These are phyloP conservation scores for Phellopilus nigrolimitatus DNA, from an alignment of 1,284 basidiomycete species.

Conservation along the genomic window DNA sequence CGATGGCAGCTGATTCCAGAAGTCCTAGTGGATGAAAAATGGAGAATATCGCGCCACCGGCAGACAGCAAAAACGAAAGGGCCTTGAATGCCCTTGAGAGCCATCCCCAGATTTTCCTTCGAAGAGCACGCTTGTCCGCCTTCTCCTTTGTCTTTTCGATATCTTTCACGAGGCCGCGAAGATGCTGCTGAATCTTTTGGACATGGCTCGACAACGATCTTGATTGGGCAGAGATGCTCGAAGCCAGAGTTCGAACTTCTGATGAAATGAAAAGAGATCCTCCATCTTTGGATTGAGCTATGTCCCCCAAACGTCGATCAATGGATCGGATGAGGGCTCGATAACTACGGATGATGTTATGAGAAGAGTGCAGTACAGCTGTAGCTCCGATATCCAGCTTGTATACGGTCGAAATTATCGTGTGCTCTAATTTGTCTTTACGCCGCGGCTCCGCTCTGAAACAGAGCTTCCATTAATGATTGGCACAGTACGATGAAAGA, in stretches of 20 bases:
- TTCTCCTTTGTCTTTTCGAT: conserved; percentile 15
- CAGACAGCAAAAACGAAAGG: conserved; percentile 9
- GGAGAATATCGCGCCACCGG: conserved; percentile 12
- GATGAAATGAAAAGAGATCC: conserved; percentile 6
- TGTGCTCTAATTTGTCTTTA: conserved; percentile 7
- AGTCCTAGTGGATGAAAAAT: conserved; percentile 12
- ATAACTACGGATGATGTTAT: conserved; percentile 9
- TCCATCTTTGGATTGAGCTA: conserved; percentile 6
- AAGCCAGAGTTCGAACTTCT: neutral
- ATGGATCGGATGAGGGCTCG: neutral
- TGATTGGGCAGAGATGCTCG: conserved; percentile 5
- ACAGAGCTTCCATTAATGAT: neutral
- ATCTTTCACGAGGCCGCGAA: conserved; percentile 6
- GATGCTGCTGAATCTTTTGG: conserved; percentile 8
- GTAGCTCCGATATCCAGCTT: conserved; percentile 7
- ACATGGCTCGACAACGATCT: conserved; percentile 3
- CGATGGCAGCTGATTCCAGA: conserved; percentile 8
- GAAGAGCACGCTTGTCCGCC: conserved; percentile 7
- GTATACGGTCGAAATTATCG: conserved; percentile 5
- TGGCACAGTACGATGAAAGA: neutral
- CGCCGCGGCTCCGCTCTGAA: conserved; percentile 2
- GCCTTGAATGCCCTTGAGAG: conserved; percentile 9
- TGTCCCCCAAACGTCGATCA: conserved; percentile 1
- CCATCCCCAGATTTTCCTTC: conserved; percentile 15
- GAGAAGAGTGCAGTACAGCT: conserved; percentile 9